Conservation (phyloP, 2,329 filamentous ascomycete genomes). For the Penicillium sp. region DNA sequence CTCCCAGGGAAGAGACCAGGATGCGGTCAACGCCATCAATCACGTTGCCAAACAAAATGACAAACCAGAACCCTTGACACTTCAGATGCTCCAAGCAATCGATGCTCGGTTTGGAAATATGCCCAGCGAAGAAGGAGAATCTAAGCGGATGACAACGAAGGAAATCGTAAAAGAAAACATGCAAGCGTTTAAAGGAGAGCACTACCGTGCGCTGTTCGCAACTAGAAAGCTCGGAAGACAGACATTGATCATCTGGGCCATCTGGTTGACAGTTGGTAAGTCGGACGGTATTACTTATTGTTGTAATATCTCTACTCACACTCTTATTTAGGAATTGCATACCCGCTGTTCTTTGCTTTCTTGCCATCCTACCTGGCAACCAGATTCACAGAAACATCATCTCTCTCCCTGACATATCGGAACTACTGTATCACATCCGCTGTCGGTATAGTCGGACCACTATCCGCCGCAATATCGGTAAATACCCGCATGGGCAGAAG, state of each 20-base stretch:
- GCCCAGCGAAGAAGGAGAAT: not conserved
- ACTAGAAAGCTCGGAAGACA: conserved; percentile 26
- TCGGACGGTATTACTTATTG: not conserved
- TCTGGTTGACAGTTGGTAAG: conserved; percentile 45
- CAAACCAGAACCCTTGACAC: conserved; percentile 28
- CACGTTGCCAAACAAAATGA: conserved; percentile 31
- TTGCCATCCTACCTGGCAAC: conserved; percentile 48
- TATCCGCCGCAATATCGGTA: conserved; percentile 44
- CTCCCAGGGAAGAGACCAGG: conserved; percentile 39
- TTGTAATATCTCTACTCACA: not conserved
- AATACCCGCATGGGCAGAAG: conserved; percentile 44
- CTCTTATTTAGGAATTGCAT: conserved; percentile 39
- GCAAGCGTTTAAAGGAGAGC: conserved; percentile 27
- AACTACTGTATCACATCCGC: conserved; percentile 35
- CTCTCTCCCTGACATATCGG: conserved; percentile 23
- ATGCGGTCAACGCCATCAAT: conserved; percentile 51
- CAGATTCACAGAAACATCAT: conserved; percentile 31
- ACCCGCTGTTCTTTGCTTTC: conserved; percentile 50
- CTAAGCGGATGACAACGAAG: conserved; percentile 19
- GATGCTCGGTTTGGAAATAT: conserved; percentile 20
- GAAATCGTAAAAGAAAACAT: conserved; percentile 32
- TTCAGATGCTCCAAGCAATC: conserved; percentile 33
- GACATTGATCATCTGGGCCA: conserved; percentile 40
- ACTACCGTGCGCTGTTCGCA: conserved; percentile 31
- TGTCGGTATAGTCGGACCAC: conserved; percentile 41